Evolutionary conservation across 306 rosid species (phyloP), one percentile per base, ranked within the genome.

Genomic region (Lotus japonicus): DNA sequence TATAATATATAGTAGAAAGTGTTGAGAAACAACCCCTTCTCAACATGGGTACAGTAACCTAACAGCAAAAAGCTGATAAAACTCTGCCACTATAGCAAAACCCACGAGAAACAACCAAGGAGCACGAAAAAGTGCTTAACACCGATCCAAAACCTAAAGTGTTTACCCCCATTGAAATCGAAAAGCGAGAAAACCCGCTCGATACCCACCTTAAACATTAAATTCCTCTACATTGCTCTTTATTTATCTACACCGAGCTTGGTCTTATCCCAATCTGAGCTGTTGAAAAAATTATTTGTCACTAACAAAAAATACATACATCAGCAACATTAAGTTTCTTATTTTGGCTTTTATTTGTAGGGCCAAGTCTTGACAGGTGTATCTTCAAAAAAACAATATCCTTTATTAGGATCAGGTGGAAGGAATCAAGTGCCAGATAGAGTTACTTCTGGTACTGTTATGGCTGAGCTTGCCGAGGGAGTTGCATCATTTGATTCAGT

Each of bases 331-430:
- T 39, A 31, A 21, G 50, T 9, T 70, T 8, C 14, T 38, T 62
- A 19, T 42, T 35, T 55, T 58, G 58, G 6, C 56, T 49, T 74
- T 70, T 72, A 44, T 66, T 73, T 54, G 14, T 77, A 74, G 88
- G 82, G 80, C 76, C 88, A 87, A 82, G 65, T 69, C 15, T 63
- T 85, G 44, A 89, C 90, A 0, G 87, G 84, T 61, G 76, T 42
- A 42, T 79, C 96, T 68, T 89, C 97, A 73, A 70, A 82, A 67
- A 89, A 87, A 79, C 96, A 83, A 68, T 78, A 72, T 75, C 86
- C 95, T 80, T 71, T 84, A 36, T 78, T 92, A 57, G 96, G 84
- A 56, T 89, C 85, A 19, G 74, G 82, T 61, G 98, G 96, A 65
- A 89, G 95, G 81, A 85, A 83, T 79, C 89, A 80, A 78, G 79